Evolutionary conservation across 495 filamentous ascomycete species (phyloP).

Genomic region (Penicillium pulvis): DNA sequence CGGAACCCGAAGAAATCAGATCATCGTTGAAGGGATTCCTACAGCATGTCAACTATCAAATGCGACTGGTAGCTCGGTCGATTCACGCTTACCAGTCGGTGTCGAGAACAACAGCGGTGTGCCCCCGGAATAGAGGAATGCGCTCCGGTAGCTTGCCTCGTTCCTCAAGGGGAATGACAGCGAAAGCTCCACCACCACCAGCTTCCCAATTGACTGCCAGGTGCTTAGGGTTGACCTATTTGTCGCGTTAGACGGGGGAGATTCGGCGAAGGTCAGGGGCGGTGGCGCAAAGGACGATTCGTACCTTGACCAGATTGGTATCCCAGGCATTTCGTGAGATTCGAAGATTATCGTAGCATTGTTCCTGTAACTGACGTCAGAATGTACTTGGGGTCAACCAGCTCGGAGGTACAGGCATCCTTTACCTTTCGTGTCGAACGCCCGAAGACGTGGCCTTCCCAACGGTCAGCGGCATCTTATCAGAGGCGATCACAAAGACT

Average conservation of each 20-base stretch:
- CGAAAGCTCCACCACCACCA: conserved; percentile 94
- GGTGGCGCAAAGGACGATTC: conserved; percentile 26
- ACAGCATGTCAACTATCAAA: conserved; percentile 8
- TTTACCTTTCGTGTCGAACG: conserved; percentile 84
- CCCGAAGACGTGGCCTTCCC: conserved; percentile 93
- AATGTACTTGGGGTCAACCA: not conserved
- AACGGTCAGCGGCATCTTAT: conserved; percentile 31
- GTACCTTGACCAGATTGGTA: conserved; percentile 93
- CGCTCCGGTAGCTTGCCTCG: conserved; percentile 87
- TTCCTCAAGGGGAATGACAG: conserved; percentile 90
- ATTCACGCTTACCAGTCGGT: conserved; percentile 80
- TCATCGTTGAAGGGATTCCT: conserved; percentile 96
- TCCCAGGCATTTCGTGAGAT: conserved; percentile 99
- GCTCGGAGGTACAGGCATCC: conserved; percentile 14
- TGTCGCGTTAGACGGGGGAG: conserved; percentile 27
- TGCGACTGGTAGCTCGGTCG: not conserved
- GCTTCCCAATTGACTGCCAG: conserved; percentile 98
- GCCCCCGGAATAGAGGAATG: conserved; percentile 92
- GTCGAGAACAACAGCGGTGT: conserved; percentile 93
- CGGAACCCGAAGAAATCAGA: conserved; percentile 88
- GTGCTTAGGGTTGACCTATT: conserved; percentile 90
- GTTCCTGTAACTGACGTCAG: conserved; percentile 53
- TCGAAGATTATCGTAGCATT: conserved; percentile 95
- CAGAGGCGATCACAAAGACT: conserved; percentile 39
- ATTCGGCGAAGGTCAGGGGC: conserved; percentile 32